Evolutionary conservation across 2,329 filamentous ascomycete species (phyloP).

Genomic region (Samsoniella hepiali): DNA sequence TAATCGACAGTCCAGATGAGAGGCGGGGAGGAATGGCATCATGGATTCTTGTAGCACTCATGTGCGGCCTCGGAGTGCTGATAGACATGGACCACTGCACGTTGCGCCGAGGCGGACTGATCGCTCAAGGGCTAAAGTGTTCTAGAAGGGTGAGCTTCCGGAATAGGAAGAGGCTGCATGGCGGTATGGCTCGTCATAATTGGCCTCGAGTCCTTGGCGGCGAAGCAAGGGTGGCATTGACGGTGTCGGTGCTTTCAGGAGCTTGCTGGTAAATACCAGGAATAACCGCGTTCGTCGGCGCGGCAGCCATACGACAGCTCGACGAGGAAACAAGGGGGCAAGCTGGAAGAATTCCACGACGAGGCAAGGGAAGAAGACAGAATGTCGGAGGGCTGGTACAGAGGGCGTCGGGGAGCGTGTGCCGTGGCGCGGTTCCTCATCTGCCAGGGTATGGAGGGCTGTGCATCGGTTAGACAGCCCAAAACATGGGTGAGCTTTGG

Average conservation of each 20-base stretch:
- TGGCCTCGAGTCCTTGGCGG: neutral
- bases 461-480: neutral
- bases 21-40: neutral
- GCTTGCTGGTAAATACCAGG: neutral
- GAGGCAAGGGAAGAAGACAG: neutral
- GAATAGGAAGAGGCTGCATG: conserved; percentile 1
- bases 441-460: neutral
- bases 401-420: neutral
- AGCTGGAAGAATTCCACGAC: neutral
- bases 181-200: neutral
- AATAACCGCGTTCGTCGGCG: neutral
- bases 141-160: neutral
- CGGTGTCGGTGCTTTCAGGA: neutral
- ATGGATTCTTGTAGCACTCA: neutral
- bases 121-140: neutral
- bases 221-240: conserved; percentile 1
- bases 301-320: conserved; percentile 4
- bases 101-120: neutral
- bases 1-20: neutral
- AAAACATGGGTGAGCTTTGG: neutral
- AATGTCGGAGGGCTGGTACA: neutral
- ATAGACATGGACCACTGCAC: neutral
- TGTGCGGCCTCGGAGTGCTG: neutral
- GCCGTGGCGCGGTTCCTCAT: neutral
- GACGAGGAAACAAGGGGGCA: neutral